phyloP scores from a whole-genome alignment of 176 grass and related monocot species.

The barley (Hordeum vulgare) region MorexV3_pseudomolecules_assembly NC_058521.1:487250536-487251035 shows the following conservation, averaged over 20 bases:
- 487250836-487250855: not conserved
- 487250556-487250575: not conserved
- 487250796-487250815: not conserved
- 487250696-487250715: not conserved
- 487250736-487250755: not conserved
- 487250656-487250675: conserved; percentile 10
- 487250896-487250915: not conserved
- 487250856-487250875: not conserved
- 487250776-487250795: not conserved
- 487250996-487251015: conserved; percentile 78
- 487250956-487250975: conserved; percentile 20
- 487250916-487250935: not conserved
- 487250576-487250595: not conserved
- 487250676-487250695: not conserved
- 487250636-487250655: not conserved
- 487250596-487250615: conserved; percentile 9
- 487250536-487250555: not conserved
- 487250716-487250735: not conserved
- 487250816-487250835: not conserved
- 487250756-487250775: not conserved
- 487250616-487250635: not conserved
- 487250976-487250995: not conserved
- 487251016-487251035: conserved; percentile 98
- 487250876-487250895: conserved; percentile 2
- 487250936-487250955: conserved; percentile 12